phyloP scores from a whole-genome alignment of 192 early-diverging fungal species.

The Thamnidium elegans region DNA sequence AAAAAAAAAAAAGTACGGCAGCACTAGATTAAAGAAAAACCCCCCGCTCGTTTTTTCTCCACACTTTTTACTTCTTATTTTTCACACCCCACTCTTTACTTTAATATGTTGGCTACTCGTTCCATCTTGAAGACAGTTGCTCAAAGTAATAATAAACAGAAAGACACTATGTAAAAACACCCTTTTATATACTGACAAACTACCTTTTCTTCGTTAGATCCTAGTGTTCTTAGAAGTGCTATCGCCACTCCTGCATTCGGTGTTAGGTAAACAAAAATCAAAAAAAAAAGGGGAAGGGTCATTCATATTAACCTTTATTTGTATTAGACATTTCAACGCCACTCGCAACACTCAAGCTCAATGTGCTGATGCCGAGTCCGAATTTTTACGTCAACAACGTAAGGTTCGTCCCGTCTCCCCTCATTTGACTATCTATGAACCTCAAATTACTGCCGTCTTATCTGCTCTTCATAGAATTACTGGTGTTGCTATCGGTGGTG shows the following conservation, averaged over 20 bases:
- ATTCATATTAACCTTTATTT: background rate
- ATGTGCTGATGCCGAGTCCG: conserved; percentile 36
- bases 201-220: background rate
- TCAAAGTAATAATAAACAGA: conserved; percentile 3
- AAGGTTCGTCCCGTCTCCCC: conserved; percentile 78
- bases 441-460: conserved; percentile 81
- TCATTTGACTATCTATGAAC: conserved; percentile 87
- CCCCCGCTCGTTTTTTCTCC: background rate
- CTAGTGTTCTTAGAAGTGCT: conserved; percentile 7
- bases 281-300: background rate
- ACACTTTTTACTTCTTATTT: background rate
- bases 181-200: too few relatives aligned
- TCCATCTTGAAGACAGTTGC: conserved; percentile 13
- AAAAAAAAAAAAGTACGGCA: background rate
- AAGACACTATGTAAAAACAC: too few relatives aligned
- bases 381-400: conserved; percentile 48
- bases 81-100: background rate
- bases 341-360: conserved; percentile 22
- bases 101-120: conserved; percentile 9
- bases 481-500: conserved; percentile 64
- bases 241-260: background rate
- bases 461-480: conserved; percentile 74
- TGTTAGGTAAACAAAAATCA: background rate
- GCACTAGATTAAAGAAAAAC: background rate
- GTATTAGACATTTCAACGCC: conserved; percentile 28